Evolutionary conservation across 1,284 basidiomycete species (phyloP).

Genomic region (Athelia sp.): DNA sequence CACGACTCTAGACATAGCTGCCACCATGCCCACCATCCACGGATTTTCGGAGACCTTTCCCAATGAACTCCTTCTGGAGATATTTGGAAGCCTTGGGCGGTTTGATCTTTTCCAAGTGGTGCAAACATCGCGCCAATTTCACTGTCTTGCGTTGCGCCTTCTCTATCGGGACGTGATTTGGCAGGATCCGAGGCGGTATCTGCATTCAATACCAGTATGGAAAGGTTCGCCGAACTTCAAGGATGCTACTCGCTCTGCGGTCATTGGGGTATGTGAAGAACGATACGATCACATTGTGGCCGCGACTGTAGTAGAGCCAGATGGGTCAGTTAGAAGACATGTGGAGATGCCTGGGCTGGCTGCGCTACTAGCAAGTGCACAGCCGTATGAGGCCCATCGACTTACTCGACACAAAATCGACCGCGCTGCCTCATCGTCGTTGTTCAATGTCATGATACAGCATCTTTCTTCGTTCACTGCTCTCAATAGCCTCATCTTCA

Average conservation of each 20-base stretch:
- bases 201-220: slow-evolving; percentile 18
- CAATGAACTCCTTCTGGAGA: neutral
- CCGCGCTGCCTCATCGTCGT: slow-evolving; percentile 18
- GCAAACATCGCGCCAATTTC: slow-evolving; percentile 25
- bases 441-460: slow-evolving; percentile 23
- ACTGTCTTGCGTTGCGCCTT: slow-evolving; percentile 23
- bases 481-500: slow-evolving; percentile 26
- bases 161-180: slow-evolving; percentile 33
- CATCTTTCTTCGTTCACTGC: slow-evolving; percentile 25
- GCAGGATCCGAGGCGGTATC: slow-evolving; percentile 22
- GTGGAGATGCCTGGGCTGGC: neutral
- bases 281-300: slow-evolving; percentile 14
- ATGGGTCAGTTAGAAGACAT: neutral
- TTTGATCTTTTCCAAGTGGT: slow-evolving; percentile 27
- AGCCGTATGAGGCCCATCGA: neutral
- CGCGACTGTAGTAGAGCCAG: neutral
- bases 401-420: neutral
- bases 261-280: slow-evolving; percentile 5
- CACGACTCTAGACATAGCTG: too few relatives aligned
- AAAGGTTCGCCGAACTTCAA: neutral
- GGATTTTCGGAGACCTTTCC: neutral
- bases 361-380: neutral
- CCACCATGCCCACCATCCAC: too few relatives aligned
- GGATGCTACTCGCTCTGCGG: neutral
- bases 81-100: neutral